Conservation (phyloP, 768 basidiomycete species). For the Suillus luteus region DNA sequence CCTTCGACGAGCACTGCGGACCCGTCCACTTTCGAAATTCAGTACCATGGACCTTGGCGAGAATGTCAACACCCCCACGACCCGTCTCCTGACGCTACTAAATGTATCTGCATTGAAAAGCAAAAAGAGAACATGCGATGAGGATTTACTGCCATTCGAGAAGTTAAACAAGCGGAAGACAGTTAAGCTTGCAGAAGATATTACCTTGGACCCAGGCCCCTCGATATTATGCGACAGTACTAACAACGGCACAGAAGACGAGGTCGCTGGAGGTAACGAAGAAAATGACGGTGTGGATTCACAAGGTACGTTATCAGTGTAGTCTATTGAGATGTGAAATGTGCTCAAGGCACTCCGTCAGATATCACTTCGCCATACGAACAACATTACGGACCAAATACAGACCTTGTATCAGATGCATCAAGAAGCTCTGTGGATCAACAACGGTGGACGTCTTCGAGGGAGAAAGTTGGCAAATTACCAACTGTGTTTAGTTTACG, state of each 20-base stretch:
- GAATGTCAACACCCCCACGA: slow-evolving; percentile 58
- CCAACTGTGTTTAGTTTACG: slow-evolving; percentile 46
- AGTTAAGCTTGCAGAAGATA: slow-evolving; percentile 35
- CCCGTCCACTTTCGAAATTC: neutral
- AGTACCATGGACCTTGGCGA: slow-evolving; percentile 14
- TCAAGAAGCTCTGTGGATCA: slow-evolving; percentile 56
- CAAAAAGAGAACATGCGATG: slow-evolving; percentile 52
- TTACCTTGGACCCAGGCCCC: slow-evolving; percentile 13
- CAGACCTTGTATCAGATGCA: slow-evolving; percentile 50
- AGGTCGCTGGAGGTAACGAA: slow-evolving; percentile 34
- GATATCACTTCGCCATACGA: slow-evolving; percentile 57
- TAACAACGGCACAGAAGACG: slow-evolving; percentile 22
- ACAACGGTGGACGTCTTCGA: slow-evolving; percentile 55
- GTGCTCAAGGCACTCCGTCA: neutral
- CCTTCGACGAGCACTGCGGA: neutral
- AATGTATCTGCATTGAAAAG: slow-evolving; percentile 85
- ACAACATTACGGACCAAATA: slow-evolving; percentile 67
- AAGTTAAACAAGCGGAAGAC: slow-evolving; percentile 74
- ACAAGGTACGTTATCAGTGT: slow-evolving; percentile 17
- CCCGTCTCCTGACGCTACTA: slow-evolving; percentile 81
- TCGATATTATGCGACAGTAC: slow-evolving; percentile 13
- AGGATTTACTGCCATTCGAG: slow-evolving; percentile 42
- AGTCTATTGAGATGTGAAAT: no score
- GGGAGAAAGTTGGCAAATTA: slow-evolving; percentile 55
- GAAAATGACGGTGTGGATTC: slow-evolving; percentile 33